Base-by-base conservation (phyloP, 495 filamentous ascomycete genomes). In the Penicillium robsamsonii region DNA sequence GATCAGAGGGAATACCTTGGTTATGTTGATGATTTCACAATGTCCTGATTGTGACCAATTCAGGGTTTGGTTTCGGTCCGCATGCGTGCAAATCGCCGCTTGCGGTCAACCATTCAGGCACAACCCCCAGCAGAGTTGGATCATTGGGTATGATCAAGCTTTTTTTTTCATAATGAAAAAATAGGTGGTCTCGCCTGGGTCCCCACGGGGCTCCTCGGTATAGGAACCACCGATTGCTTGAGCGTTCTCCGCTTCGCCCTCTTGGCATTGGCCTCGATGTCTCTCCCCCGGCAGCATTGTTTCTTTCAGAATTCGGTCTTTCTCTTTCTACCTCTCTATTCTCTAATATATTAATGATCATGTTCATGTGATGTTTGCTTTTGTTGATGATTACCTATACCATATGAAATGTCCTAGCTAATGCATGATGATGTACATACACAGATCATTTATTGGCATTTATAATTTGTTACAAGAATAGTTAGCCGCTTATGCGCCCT, bases 1-100 rank as follows among this genome's bases (percentile, higher is more conserved):
- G 60, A 63, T 15, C 47, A 29, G 20, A 44, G 60, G 5, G 67
- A 66, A 44, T 25, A 37, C 5, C 46, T 56, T 1, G 54, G 54
- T 35, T 56, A 50, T 12, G 29, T 30, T 11, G 54, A 50, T 44
- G 45, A 50, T 18, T 18, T 56, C 27, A 22, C 33, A 6, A 42
- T 9, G 4, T 8, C 22, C n/a, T 52, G 49, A 52, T 6, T 42
- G n/a, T 7, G 11, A 1, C 29, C n/a, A 47, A 8, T 2, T 7
- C 10, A 25, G 33, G 5, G 15, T 6, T 38, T 17, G 7, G 6
- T 17, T 6, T 37, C 13, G 2, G n/a, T 9, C 17, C 35, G 15
- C 35, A 38, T 38, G 7, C 35, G 35, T 17, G 6, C 15, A 17
- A 44, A 13, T 44, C 41, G 5, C 20, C 22, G 13, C 11, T 7